Base-by-base conservation (phyloP, 2,329 filamentous ascomycete species). In the Achaetomium macrosporum region DNA sequence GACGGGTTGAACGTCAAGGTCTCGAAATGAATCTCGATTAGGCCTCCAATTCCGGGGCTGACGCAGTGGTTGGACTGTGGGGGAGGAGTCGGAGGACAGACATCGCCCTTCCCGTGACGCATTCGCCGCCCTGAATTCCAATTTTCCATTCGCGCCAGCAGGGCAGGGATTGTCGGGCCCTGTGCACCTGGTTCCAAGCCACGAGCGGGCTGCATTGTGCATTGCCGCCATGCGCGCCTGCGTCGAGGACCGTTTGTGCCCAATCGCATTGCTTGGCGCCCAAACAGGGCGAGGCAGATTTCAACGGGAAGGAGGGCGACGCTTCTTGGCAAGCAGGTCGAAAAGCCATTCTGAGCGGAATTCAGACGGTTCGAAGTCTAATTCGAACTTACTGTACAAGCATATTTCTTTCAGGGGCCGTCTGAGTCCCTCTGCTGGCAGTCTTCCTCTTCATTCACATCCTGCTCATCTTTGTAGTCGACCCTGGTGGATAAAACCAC, bases 191-290 rank as follows among this genome's bases (percentile, higher is more conserved):
- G 33, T 35, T 35, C 33, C 33, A 35, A 12, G 33, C 33, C 10
- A 35, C 33, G 33, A 15, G 33, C 5, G 33, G 33, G 11, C 33
- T 40, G 37, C 10, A 40, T 40, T n/a, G 33, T 6, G 33, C 33
- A 35, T 35, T 35, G 33, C 35, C n/a, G 35, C 13, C 35, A 16
- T 37, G 35, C 35, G 35, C 35, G n/a, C 3, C 35, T 37, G 35
- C 35, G 35, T n/a, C 33, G 11, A 35, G 33, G 35, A 37, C 16
- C 42, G n/a, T 56, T 56, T 46, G 49, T 56, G 56, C 56, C 56
- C 56, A 58, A 58, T 58, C 47, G 19, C 25, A n/a, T 10, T 11
- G 7, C 45, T 58, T 52, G 54, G 43, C 47, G 50, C 51, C 53
- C 40, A 50, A 51, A 45, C 33, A 12, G 4, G 9, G 11, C 15